Evolutionary conservation across 176 grass and related monocot species (phyloP).

Genomic region (Tillandsia leiboldiana): DNA sequence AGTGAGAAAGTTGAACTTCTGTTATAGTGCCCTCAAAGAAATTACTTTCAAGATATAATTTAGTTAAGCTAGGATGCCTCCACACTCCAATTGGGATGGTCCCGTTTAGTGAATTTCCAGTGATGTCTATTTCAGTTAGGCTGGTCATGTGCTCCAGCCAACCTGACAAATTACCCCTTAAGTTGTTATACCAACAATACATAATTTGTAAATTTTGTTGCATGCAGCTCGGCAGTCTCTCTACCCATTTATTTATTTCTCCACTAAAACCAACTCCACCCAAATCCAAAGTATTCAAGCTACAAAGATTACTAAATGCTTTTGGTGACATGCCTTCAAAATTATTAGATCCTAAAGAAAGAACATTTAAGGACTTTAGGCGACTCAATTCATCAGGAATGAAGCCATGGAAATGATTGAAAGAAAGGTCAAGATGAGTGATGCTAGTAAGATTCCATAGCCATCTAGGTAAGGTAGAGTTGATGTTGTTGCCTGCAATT

Average conservation of each 20-base stretch:
- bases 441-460: not conserved
- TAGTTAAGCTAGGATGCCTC: not conserved
- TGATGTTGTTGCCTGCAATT: too few species aligned
- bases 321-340: conserved; percentile 1
- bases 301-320: not conserved
- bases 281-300: conserved; percentile 11
- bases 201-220: conserved; percentile 5
- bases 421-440: not conserved
- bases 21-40: conserved; percentile 6
- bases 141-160: not conserved
- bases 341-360: not conserved
- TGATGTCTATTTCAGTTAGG: conserved; percentile 11
- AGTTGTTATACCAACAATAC: not conserved
- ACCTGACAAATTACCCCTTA: conserved; percentile 6
- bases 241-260: not conserved
- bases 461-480: not conserved
- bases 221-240: conserved; percentile 4
- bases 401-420: not conserved
- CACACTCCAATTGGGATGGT: not conserved
- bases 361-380: conserved; percentile 5
- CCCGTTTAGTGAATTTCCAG: conserved; percentile 3
- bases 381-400: conserved; percentile 4
- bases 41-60: conserved; percentile 5
- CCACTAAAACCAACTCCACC: not conserved
- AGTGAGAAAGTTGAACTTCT: conserved; percentile 8